Conservation (phyloP, 1,139 yeast species). For the Zygotorulaspora mrakii region DNA sequence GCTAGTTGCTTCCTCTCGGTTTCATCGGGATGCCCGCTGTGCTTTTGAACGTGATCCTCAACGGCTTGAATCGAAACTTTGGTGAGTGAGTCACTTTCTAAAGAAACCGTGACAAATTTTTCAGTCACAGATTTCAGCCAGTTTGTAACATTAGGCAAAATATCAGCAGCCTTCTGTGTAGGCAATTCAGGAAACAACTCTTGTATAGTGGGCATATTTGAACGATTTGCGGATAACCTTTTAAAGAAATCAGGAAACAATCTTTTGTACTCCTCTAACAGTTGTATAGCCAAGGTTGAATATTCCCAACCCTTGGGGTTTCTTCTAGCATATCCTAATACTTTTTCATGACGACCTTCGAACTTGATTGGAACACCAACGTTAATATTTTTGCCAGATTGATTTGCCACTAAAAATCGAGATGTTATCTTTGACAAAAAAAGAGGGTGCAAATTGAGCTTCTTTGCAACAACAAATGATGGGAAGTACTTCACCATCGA, state of each 20-base stretch:
- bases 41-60: slow-evolving; percentile 58
- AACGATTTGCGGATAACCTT: slow-evolving; percentile 25
- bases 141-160: slow-evolving; percentile 44
- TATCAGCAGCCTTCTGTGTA: slow-evolving; percentile 43
- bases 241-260: slow-evolving; percentile 62
- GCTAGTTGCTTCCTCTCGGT: slow-evolving; percentile 57
- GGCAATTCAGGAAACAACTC: slow-evolving; percentile 42
- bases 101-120: slow-evolving; percentile 59
- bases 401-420: slow-evolving; percentile 56
- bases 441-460: slow-evolving; percentile 55
- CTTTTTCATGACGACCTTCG: slow-evolving; percentile 76
- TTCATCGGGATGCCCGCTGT: slow-evolving; percentile 41
- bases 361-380: slow-evolving; percentile 84
- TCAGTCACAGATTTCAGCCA: slow-evolving; percentile 61
- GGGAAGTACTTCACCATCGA: slow-evolving; percentile 59
- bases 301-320: slow-evolving; percentile 75
- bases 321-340: slow-evolving; percentile 78
- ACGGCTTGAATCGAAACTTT: slow-evolving; percentile 61
- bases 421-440: slow-evolving; percentile 78
- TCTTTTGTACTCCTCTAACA: slow-evolving; percentile 57
- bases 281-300: slow-evolving; percentile 67
- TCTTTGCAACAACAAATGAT: slow-evolving; percentile 61
- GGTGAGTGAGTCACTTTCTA: slow-evolving; percentile 78
- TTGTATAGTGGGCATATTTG: slow-evolving; percentile 41
- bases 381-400: slow-evolving; percentile 54